phyloP scores from a whole-genome alignment of 805 yeast genomes.

The Candida stauntonica region DNA sequence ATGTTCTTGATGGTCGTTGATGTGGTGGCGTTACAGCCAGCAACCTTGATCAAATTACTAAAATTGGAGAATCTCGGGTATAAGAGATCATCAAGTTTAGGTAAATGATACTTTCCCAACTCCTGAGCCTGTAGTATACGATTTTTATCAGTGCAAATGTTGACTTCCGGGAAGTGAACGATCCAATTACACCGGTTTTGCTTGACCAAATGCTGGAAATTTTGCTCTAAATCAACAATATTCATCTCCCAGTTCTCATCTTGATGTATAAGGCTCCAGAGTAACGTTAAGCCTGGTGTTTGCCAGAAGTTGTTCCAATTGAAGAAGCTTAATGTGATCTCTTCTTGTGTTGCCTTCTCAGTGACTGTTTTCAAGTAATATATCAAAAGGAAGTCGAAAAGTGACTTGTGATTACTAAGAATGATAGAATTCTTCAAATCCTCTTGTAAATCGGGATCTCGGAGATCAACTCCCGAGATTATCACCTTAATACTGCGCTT shows the following conservation, averaged over 20 bases:
- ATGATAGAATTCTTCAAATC: constrained; percentile 32
- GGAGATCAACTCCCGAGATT: constrained; percentile 25
- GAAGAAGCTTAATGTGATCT: constrained; percentile 44
- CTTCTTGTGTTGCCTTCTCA: constrained; percentile 21
- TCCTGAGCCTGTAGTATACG: constrained; percentile 46
- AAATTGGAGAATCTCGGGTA: constrained; percentile 75
- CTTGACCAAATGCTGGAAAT: constrained; percentile 25
- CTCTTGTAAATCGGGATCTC: constrained; percentile 17
- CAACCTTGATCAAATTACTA: constrained; percentile 38
- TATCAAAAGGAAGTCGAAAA: constrained; percentile 62
- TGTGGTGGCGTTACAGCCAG: constrained; percentile 1
- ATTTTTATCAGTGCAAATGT: constrained; percentile 51
- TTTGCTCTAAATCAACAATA: constrained; percentile 33
- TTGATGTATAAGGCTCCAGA: constrained; percentile 44
- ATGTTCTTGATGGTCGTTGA: constrained; percentile 16
- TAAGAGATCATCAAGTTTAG: constrained; percentile 53
- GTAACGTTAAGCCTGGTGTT: constrained; percentile 49
- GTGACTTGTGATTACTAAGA: constrained; percentile 59
- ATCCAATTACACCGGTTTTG: constrained; percentile 53
- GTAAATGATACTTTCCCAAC: constrained; percentile 55
- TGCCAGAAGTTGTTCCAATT: constrained; percentile 67
- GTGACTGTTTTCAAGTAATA: constrained; percentile 29
- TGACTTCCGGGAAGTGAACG: constrained; percentile 82
- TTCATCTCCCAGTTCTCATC: constrained; percentile 65
- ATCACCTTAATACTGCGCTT: constrained; percentile 25